A percentile compares a stretch with the other conserved stretches of the same genome.
Evolutionary conservation across 441 rosid genomes (phyloP).

Genomic region (Populus tomentosa): DNA sequence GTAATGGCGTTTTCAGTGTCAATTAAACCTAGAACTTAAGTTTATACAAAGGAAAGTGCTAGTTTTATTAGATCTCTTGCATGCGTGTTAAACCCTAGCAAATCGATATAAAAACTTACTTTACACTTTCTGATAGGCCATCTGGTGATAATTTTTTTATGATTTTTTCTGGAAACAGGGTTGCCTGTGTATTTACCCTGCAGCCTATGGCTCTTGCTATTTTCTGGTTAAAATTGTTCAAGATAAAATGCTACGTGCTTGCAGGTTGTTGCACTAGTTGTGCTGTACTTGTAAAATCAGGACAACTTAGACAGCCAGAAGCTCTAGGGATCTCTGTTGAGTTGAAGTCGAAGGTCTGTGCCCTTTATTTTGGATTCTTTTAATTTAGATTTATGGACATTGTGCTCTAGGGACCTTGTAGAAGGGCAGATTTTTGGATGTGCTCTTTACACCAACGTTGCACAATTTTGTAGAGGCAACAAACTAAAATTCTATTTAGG

Average conservation of each 20-base stretch:
- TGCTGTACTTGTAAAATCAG: slow-evolving; percentile 88
- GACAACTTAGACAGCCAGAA: slow-evolving; percentile 82
- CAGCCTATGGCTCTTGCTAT: not conserved
- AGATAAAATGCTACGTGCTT: slow-evolving; percentile 10
- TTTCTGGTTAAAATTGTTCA: slow-evolving; percentile 6
- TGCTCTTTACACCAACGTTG: too few relatives aligned
- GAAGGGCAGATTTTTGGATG: too few relatives aligned
- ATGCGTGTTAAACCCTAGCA: not conserved
- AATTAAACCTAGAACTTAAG: not conserved
- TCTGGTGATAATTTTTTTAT: not conserved
- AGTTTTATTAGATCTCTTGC: not conserved
- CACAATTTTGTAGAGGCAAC: too few relatives aligned
- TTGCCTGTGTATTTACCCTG: not conserved
- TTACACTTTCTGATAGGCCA: not conserved
- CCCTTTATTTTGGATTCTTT: not conserved
- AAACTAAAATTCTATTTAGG: too few relatives aligned
- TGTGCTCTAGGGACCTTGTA: too few relatives aligned
- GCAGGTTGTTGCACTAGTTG: slow-evolving; percentile 97
- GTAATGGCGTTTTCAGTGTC: not conserved
- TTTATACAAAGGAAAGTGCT: not conserved
- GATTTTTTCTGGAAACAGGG: not conserved
- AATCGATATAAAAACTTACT: not conserved
- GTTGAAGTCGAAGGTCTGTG: slow-evolving; percentile 4
- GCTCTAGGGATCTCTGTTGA: slow-evolving; percentile 96
- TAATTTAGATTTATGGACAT: too few relatives aligned